A percentile compares a stretch with the other conserved stretches of the same genome.
Evolutionary conservation across 371 early-diverging fungal species (phyloP).

Genomic region (Dinochytrium kinnereticum): DNA sequence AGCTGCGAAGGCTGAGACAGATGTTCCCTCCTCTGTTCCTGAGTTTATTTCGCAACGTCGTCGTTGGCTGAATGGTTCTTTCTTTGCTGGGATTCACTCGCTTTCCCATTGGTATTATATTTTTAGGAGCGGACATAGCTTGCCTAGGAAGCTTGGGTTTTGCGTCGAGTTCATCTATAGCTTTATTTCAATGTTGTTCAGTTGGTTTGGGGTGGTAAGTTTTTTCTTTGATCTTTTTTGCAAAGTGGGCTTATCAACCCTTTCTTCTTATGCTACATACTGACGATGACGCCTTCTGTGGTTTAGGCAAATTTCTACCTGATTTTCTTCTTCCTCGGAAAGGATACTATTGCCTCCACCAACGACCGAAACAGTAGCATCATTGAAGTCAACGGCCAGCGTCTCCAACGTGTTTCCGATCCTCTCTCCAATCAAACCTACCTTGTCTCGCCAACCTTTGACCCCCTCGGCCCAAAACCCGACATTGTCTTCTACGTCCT

Average conservation of each 20-base stretch:
- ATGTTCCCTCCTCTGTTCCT: slow-evolving; percentile 79
- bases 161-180: slow-evolving; percentile 70
- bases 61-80: slow-evolving; percentile 94
- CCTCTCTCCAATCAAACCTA: not conserved
- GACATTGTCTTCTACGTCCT: slow-evolving; percentile 48
- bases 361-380: not conserved
- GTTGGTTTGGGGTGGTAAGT: slow-evolving; percentile 77
- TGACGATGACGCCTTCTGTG: too few species aligned
- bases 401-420: not conserved
- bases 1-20: slow-evolving; percentile 76
- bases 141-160: slow-evolving; percentile 66
- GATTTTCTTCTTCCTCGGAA: slow-evolving; percentile 79
- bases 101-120: slow-evolving; percentile 78
- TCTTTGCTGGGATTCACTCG: slow-evolving; percentile 92
- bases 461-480: slow-evolving; percentile 26
- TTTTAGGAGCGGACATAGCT: slow-evolving; percentile 69
- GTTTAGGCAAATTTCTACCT: slow-evolving; percentile 80
- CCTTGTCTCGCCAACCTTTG: not conserved
- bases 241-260: too few species aligned
- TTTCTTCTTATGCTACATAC: too few species aligned
- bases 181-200: slow-evolving; percentile 66
- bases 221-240: slow-evolving; percentile 10
- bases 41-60: slow-evolving; percentile 93
- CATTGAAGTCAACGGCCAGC: not conserved
- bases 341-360: not conserved